Conservation (phyloP, 2,329 filamentous ascomycete genomes). For the Plenodomus lindquistii region DNA sequence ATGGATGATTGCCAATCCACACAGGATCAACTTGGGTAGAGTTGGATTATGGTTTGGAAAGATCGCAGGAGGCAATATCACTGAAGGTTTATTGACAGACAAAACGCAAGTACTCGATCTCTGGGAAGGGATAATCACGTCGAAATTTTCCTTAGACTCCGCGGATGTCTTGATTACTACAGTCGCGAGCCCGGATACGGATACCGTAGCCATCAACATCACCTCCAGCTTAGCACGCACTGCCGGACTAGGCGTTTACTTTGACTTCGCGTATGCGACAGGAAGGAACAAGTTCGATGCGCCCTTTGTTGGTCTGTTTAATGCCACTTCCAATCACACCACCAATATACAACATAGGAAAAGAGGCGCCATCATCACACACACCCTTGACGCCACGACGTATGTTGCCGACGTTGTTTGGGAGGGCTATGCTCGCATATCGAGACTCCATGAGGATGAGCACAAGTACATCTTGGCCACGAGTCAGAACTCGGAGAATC, state of each 20-base stretch:
- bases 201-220: conserved; percentile 52
- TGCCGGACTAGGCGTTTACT: conserved; percentile 52
- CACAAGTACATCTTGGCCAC: conserved; percentile 51
- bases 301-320: conserved; percentile 58
- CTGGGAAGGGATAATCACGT: conserved; percentile 53
- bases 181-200: conserved; percentile 51
- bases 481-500: conserved; percentile 27
- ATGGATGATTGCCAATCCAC: conserved; percentile 60
- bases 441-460: conserved; percentile 39
- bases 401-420: conserved; percentile 50
- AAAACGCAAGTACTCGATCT: conserved; percentile 53
- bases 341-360: conserved; percentile 41
- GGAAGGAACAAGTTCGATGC: conserved; percentile 58
- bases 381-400: conserved; percentile 49
- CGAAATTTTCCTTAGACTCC: conserved; percentile 51
- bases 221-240: conserved; percentile 47
- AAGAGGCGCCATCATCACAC: conserved; percentile 47
- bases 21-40: conserved; percentile 55
- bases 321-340: conserved; percentile 51
- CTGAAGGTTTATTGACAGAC: conserved; percentile 46
- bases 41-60: conserved; percentile 54
- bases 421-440: conserved; percentile 39
- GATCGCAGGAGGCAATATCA: conserved; percentile 47
- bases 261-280: conserved; percentile 58
- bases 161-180: conserved; percentile 50